Evolutionary conservation across 345 rosid genomes (phyloP), one percentile per base, ranked within the genome.

Genomic region (Adansonia digitata): DNA sequence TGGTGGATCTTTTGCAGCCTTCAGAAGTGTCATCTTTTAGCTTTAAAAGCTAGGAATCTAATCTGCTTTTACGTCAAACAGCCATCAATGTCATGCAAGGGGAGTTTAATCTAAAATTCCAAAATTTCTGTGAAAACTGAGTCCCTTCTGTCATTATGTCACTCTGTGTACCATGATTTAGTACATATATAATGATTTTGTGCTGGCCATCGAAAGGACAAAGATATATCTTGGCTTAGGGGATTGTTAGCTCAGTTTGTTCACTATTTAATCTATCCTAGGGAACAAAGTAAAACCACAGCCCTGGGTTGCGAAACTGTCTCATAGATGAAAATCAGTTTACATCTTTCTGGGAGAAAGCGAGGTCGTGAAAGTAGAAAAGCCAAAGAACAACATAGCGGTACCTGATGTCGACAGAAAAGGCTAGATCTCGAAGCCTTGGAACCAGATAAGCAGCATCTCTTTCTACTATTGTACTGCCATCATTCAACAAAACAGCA

Each of bases 341-440:
- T 43, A 45, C 2, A 45, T 45, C 55, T 67, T 26, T 67, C 53
- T 13, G 55, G 12, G 20, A 45, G 45, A 29, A 3, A 37, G 26
- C 5, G 37, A 17, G 20, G 46, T 29, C 11, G 46, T 37, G 15
- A 46, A 67, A 66, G 20, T 67, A 59, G 34, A 57, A 73, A 66
- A 60, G 31, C 49, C 46, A 61, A 60, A 66, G 22, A 46, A 61
- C 75, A 29, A 26, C 39, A 24, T 46, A 52, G 55, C 7, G 31
- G 56, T 83, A 92, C 98, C 93, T 86, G 53, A 90, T 84, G 81
- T 93, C 97, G 79, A 91, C 92, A 67, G 98, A 94, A 86, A 92
- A 94, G 65, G 98, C 91, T 63, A 94, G 87, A 86, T 94, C 98
- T 51, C 95, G 89, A 77, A 94, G 94, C 72, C 89, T 85, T 62